These are phyloP conservation scores for Colletotrichum eleusines DNA, from an alignment of 2,329 filamentous ascomycete genomes.

Conservation along the genomic window DNA sequence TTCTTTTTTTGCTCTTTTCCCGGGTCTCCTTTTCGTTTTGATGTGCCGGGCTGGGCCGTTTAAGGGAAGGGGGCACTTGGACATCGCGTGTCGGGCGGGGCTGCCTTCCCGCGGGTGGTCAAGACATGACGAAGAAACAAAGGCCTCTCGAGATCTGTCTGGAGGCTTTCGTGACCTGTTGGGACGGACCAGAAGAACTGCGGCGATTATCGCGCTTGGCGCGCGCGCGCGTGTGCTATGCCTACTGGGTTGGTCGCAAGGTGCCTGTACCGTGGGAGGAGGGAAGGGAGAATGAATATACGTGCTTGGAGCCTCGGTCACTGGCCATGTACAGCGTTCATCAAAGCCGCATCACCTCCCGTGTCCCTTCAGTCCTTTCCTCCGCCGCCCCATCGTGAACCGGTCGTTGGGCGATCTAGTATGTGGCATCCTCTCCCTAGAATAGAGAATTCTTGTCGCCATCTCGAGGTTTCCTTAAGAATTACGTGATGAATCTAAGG, in stretches of 20 bases:
- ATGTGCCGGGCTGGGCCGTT: conserved; percentile 9
- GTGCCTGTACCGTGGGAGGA: not conserved
- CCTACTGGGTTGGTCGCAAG: not conserved
- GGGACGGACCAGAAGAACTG: not conserved
- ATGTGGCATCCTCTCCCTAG: not conserved
- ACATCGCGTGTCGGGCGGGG: not conserved
- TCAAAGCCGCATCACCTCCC: not conserved
- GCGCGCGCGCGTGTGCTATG: not conserved
- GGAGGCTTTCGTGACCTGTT: not conserved
- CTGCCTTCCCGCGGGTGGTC: not conserved
- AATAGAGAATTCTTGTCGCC: not conserved
- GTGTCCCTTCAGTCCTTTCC: not conserved
- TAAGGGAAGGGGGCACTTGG: not conserved
- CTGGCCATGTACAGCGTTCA: not conserved
- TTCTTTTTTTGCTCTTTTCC: not conserved
- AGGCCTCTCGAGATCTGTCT: not conserved
- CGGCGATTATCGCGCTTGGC: not conserved
- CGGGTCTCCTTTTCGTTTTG: not conserved
- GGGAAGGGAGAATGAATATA: no score
- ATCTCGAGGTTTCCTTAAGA: not conserved
- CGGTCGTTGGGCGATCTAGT: no score
- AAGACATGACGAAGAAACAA: not conserved
- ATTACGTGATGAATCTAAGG: not conserved
- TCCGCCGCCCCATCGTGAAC: no score
- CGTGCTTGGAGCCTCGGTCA: not conserved